These are phyloP conservation scores for Wickerhamiella alocasiicola DNA, from an alignment of 805 yeast genomes.

Conservation along the genomic window DNA sequence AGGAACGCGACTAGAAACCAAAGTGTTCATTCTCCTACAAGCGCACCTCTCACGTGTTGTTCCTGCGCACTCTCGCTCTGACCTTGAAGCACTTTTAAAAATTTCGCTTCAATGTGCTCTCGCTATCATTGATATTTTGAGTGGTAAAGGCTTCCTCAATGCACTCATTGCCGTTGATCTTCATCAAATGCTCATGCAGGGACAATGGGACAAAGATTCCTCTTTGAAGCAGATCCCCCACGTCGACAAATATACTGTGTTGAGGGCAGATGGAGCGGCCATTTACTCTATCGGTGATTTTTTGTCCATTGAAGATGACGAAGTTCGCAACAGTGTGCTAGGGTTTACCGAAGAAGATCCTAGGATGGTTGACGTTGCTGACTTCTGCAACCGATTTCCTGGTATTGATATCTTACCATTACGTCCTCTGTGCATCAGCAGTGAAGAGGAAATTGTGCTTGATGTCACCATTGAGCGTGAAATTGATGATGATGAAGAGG, in stretches of 20 bases:
- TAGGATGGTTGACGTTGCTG: slow-evolving; percentile 53
- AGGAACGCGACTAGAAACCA: slow-evolving; percentile 31
- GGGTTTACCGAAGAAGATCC: slow-evolving; percentile 35
- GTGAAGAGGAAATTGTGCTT: slow-evolving; percentile 38
- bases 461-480: slow-evolving; percentile 29
- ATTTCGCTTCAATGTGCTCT: slow-evolving; percentile 41
- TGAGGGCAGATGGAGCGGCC: slow-evolving; percentile 39
- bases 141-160: slow-evolving; percentile 68
- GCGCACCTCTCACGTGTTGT: slow-evolving; percentile 67
- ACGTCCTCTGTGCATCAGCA: slow-evolving; percentile 30
- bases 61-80: slow-evolving; percentile 49
- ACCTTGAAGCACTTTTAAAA: slow-evolving; percentile 41
- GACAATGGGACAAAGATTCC: slow-evolving; percentile 67
- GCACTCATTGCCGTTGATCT: slow-evolving; percentile 77
- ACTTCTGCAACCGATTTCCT: slow-evolving; percentile 83
- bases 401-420: slow-evolving; percentile 49
- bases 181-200: slow-evolving; percentile 79
- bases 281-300: slow-evolving; percentile 72
- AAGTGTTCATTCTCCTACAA: slow-evolving; percentile 65
- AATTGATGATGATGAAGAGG: slow-evolving; percentile 55
- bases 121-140: slow-evolving; percentile 61
- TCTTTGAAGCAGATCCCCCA: slow-evolving; percentile 75
- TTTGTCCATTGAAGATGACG: slow-evolving; percentile 60
- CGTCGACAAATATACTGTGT: slow-evolving; percentile 38
- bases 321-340: slow-evolving; percentile 44